Evolutionary conservation across 2,329 filamentous ascomycete genomes (phyloP).

Genomic region (Cladosporium sp.): DNA sequence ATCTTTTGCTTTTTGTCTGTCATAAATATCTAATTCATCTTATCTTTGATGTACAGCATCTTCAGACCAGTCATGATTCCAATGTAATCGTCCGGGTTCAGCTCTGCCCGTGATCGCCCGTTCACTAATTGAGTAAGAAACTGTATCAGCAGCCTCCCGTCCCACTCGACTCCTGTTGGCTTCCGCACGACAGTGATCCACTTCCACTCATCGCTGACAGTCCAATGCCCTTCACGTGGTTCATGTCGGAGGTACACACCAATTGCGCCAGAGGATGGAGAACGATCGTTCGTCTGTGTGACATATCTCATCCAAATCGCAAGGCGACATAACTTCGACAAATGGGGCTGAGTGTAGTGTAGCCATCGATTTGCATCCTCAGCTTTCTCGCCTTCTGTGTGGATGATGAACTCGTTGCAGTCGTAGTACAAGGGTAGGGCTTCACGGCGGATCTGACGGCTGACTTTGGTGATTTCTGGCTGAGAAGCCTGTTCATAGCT

Average conservation of each 20-base stretch:
- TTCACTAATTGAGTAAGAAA: slow-evolving; percentile 15
- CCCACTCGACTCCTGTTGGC: slow-evolving; percentile 19
- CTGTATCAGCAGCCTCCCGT: slow-evolving; percentile 21
- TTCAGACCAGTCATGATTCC: slow-evolving; percentile 19
- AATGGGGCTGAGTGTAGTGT: slow-evolving; percentile 16
- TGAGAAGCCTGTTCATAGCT: slow-evolving; percentile 24
- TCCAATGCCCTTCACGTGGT: slow-evolving; percentile 13
- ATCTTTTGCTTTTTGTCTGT: neutral
- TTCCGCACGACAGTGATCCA: slow-evolving; percentile 29
- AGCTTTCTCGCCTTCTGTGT: slow-evolving; percentile 27
- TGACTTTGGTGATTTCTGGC: slow-evolving; percentile 26
- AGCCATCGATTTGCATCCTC: slow-evolving; percentile 26
- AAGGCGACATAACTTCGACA: slow-evolving; percentile 19
- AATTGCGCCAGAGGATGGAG: slow-evolving; percentile 19
- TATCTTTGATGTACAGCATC: slow-evolving; percentile 21
- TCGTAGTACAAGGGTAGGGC: slow-evolving; percentile 27
- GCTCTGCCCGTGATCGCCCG: neutral
- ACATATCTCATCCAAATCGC: slow-evolving; percentile 28
- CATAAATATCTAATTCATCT: slow-evolving; percentile 11
- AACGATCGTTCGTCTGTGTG: slow-evolving; percentile 13
- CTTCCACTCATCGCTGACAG: slow-evolving; percentile 20
- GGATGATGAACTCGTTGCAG: slow-evolving; percentile 27
- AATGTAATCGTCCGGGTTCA: slow-evolving; percentile 17
- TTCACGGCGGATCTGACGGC: slow-evolving; percentile 25
- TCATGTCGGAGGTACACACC: slow-evolving; percentile 18